Evolutionary conservation across 2,329 filamentous ascomycete genomes (phyloP), one percentile per base, ranked within the genome.

Genomic region (Aschersonia sp.): DNA sequence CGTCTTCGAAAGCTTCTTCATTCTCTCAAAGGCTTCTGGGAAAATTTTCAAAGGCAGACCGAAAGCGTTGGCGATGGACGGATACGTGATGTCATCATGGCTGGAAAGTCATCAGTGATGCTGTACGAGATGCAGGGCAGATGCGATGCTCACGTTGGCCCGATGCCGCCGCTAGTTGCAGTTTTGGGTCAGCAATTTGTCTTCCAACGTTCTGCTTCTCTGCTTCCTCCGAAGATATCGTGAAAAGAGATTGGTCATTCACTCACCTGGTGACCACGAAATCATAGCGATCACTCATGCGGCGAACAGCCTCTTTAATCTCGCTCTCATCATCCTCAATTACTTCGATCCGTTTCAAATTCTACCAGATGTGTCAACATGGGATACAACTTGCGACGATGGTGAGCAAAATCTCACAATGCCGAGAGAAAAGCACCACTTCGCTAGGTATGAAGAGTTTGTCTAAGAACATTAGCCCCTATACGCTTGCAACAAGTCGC

Each of bases 11-110:
- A 95, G 73, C 51, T 69, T 73, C 67, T 85, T 89, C 92, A 97
- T 97, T 59, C 83, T 81, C 53, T 79, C 75, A 56, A 84, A 85
- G 0, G 89, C 82, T 50, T 79, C 77, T 43, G 86, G 69, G 69
- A 97, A 87, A 31, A 94, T 74, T 55, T 82, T 76, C 20, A 97
- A 71, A 10, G 82, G 77, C 5, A 96, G 72, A 43, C 72, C 68
- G 63, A 96, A 97, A 5, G 89, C 92, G 62, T 88, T 89, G 53
- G 87, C 89, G 62, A 98, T 94, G 40, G 88, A 91, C 60, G 85
- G 75, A 68, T 98, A 98, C 30, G 92, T 97, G 56, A 97, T 97
- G 62, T 98, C 92, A 65, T 98, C 92, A 70, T 97, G 91, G 48
- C 87, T 94, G 47, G 43, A 43, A 45, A 40, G 47, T 38, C 7